These are phyloP conservation scores for Phytomonas francai DNA, from an alignment of 208 protist genomes.

Conservation along the genomic window DNA sequence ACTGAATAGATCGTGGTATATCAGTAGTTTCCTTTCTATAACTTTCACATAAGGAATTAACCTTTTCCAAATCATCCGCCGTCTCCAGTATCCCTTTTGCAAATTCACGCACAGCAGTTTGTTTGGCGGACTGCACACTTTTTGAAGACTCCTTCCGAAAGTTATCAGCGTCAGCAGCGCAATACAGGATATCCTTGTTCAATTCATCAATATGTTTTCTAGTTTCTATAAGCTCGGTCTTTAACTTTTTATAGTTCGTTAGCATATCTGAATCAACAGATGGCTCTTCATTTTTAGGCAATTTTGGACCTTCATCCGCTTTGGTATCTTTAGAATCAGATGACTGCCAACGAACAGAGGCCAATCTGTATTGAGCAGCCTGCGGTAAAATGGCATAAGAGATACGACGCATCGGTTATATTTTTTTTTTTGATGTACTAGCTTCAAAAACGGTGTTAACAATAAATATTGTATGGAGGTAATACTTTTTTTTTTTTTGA, in stretches of 20 bases:
- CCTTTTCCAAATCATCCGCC: conserved; percentile 31
- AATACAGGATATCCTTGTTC: conserved; percentile 40
- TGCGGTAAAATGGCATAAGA: neutral
- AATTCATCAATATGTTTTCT: conserved; percentile 23
- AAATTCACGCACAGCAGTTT: conserved; percentile 26
- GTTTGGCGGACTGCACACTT: conserved; percentile 23
- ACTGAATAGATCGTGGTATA: conserved; percentile 11
- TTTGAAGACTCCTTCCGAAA: conserved; percentile 24
- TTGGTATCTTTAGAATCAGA: conserved; percentile 6
- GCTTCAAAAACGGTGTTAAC: neutral
- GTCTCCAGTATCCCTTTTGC: conserved; percentile 54
- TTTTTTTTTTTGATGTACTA: neutral
- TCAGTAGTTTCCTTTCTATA: conserved; percentile 17
- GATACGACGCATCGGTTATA: conserved; percentile 5
- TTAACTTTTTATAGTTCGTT: conserved; percentile 16
- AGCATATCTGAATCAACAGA: neutral
- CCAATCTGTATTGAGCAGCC: conserved; percentile 1
- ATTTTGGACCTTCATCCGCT: neutral
- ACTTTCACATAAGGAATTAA: conserved; percentile 11
- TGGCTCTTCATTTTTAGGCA: neutral
- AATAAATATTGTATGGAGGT: neutral
- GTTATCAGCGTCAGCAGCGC: conserved; percentile 51
- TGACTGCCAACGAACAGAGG: neutral
- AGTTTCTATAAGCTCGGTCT: conserved; percentile 14
- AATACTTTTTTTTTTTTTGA: conserved; percentile 8